A percentile compares a stretch with the other conserved stretches of the same genome.
Evolutionary conservation across 2,329 filamentous ascomycete species (phyloP).

Genomic region (Apiospora pterosperma): DNA sequence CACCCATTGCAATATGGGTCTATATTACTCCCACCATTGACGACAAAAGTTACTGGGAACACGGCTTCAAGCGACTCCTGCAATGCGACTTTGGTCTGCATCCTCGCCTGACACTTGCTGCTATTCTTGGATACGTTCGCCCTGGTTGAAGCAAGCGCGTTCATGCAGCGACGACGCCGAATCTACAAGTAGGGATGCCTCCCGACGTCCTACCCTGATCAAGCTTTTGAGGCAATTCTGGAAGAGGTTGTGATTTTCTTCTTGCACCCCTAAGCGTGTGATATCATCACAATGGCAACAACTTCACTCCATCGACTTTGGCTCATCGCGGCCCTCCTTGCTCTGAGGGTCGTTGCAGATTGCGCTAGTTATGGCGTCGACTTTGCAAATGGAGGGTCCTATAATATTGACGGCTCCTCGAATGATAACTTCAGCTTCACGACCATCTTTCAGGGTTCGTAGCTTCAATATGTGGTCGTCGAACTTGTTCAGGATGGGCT

Average conservation of each 20-base stretch:
- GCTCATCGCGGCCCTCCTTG: conserved; percentile 6
- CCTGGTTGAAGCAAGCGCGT: background rate
- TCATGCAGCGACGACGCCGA: background rate
- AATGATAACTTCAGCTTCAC: conserved; percentile 36
- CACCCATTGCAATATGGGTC: background rate
- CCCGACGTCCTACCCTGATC: background rate
- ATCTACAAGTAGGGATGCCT: background rate
- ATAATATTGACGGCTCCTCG: conserved; percentile 34
- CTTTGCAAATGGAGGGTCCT: conserved; percentile 34
- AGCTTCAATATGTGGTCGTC: background rate
- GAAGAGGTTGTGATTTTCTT: background rate
- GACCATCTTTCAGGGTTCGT: conserved; percentile 33
- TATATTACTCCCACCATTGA: background rate
- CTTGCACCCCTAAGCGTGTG: background rate
- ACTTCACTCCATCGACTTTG: background rate
- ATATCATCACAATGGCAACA: background rate
- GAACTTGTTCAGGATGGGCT: background rate
- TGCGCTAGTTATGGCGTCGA: conserved; percentile 35
- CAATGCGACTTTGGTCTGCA: background rate
- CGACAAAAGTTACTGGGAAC: background rate
- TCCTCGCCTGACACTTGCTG: background rate
- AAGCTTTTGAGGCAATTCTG: background rate
- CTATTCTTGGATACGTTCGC: background rate
- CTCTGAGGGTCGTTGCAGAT: conserved; percentile 14
- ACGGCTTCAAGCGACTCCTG: background rate